Base-by-base conservation (phyloP, 2,329 filamentous ascomycete genomes). In the Penicillium decumbens region DNA sequence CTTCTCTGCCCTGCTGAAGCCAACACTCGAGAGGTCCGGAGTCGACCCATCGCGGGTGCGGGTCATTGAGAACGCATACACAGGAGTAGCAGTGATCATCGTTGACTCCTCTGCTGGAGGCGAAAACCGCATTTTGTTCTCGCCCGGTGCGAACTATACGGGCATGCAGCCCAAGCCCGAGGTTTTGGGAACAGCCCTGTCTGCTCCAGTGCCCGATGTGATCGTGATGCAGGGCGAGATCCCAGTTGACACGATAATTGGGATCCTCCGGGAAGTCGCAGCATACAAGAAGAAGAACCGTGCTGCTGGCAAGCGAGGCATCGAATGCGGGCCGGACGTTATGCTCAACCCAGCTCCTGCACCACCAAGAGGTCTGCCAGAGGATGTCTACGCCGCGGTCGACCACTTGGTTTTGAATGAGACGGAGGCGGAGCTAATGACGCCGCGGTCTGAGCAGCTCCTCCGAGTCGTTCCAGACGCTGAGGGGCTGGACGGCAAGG, bases 321-420 rank as follows among this genome's bases (percentile, higher is more conserved):
- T 69, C 27, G 64, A 69, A 35, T 56, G 55, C 5, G 67, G 69
- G 1, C 75, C 87, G 1, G 75, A 80, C 30, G 85, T 92, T 2
- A 79, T 96, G 43, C 79, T 95, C 56, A 97, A 96, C 68, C 90
- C 91, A 13, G 91, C 91, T 3, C 90, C 91, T 13, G 91, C 91
- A 8, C 87, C 87, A 4, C 89, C 90, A 3, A 78, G 84, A 39
- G 69, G 73, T 7, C 71, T 95, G 3, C 89, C 88, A 1, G 75
- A 75, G 0, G 77, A 81, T 25, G 83, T 82, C 7, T 93, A 87
- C 65, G 60, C 67, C 6, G 81, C 80, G 1, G 78, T 96, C 28
- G 82, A 83, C 37, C 89, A 95, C 62, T 76, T 96, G 38, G 81
- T 96, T 43, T 81, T 96, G 61, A 96, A 97, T 65, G 91, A 96